Evolutionary conservation across 331 rosid species (phyloP), one percentile per base, ranked within the genome.

Genomic region (Saraca asoca): DNA sequence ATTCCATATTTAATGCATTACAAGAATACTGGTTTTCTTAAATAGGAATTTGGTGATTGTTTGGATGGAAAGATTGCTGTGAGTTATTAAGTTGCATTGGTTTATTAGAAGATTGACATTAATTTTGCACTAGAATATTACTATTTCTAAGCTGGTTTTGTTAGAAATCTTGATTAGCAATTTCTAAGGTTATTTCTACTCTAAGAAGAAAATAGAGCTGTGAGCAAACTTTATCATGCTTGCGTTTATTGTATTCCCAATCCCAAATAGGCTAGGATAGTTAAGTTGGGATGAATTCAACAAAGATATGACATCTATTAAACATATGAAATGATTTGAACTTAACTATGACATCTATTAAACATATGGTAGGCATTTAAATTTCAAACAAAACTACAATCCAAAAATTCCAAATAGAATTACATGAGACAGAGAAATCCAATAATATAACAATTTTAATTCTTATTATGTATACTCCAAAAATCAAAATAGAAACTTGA

Each of bases 181-280:
- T 46, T 59, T 63, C 60, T 17, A 17, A n/a, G 9, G 66, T 68
- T 24, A 24, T 24, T 70, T 57, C 37, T 76, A 58, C 11, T 68
- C 29, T 81, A 85, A 34, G 68, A 58, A 34, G 89, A 72, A 15
- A 87, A 20, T n/a, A 83, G 68, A 43, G 84, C 62, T n/a, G 92
- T 44, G 79, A 74, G 72, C 53, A 84, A 69, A 58, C 53, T 75
- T 49, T 0, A 83, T 15, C 24, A 79, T 80, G 64, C 38, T 76
- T 67, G 80, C 82, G 18, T 84, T 75, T 54, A 60, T 38, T 3
- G 57, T 13, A 17, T 45, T 75, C 17, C 33, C 77, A 34, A 70
- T 69, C 12, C 72, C 78, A 31, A 76, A 65, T 52, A 55, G 51
- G 52, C 14, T 20, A 29, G 77, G 61, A 44, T 75, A 19, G 75